Base-by-base conservation (phyloP, 164 flowering plant genomes). In the Amborella trichopoda region DNA sequence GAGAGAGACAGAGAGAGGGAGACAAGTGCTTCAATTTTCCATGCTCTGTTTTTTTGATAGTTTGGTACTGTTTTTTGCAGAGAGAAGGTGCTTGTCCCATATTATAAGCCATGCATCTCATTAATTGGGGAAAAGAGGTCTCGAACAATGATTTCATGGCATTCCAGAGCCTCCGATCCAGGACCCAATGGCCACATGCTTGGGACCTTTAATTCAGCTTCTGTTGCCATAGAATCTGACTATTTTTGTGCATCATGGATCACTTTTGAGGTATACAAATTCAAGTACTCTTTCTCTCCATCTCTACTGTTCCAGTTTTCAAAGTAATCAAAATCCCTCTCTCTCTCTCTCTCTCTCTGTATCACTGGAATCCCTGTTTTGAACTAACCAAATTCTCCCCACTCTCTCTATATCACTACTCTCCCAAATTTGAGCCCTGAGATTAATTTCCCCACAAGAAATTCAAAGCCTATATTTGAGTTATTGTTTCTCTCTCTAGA, bases 191-290 rank as follows among this genome's bases (percentile, higher is more conserved):
- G 94, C 0, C 4, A 8, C 6, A 58, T 51, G 39, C 14, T 83
- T 0, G 90, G 95, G 18, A 90, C 95, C 1, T 60, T 42, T 20
- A 28, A 49, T 21, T 64, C 96, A 6, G 95, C 95, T 8, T 60
- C 98, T 1, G 80, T 81, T 26, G 60, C 72, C 6, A 38, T 90
- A 0, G 74, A 69, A 45, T 67, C 91, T 3, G 89, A 81, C 61
- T 90, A 71, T 48, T 90, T 90, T 50, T 73, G 83, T 44, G 91
- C 94, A 3, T 48, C 75, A 16, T 76, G 75, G 11, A 59, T 90
- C 67, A 83, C 94, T 19, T 66, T 86, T 24, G 62, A 81, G 88
- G 97, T 62, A 54, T 33, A 9, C 11, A 14, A 12, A 26, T 42
- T 28, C 30, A 24, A 30, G 22, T 10, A 33, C 5, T 26, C 30